Conservation (phyloP, 495 filamentous ascomycete species). For the Physcia stellaris region DNA sequence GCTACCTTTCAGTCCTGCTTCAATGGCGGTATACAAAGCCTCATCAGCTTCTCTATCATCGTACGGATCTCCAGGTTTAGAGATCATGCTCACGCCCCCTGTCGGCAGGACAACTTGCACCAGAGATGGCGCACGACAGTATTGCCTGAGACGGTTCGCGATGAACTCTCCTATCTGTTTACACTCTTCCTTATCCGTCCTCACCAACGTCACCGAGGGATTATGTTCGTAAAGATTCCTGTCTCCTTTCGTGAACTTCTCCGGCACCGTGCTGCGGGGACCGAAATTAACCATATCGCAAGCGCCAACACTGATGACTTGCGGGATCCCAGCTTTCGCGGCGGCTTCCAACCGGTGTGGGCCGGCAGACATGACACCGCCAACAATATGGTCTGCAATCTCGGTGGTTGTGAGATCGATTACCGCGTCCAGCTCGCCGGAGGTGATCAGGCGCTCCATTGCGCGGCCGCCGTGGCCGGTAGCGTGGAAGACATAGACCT, state of each 20-base stretch:
- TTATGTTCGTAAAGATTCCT: conserved; percentile 50
- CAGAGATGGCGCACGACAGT: conserved; percentile 19
- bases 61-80: conserved; percentile 24
- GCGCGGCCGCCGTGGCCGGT: conserved; percentile 52
- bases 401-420: conserved; percentile 60
- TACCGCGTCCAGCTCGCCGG: conserved; percentile 43
- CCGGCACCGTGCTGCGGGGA: conserved; percentile 36
- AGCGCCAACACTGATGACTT: conserved; percentile 49
- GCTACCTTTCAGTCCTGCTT: conserved; percentile 23
- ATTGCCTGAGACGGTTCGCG: conserved; percentile 32
- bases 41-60: conserved; percentile 31
- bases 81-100: conserved; percentile 36
- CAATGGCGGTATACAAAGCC: conserved; percentile 31
- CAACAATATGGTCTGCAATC: conserved; percentile 45
- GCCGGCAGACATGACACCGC: conserved; percentile 47
- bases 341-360: conserved; percentile 37
- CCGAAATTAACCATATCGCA: conserved; percentile 62
- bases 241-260: conserved; percentile 20
- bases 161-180: conserved; percentile 37
- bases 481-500: conserved; percentile 55
- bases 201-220: conserved; percentile 47
- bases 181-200: conserved; percentile 42
- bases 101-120: conserved; percentile 43
- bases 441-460: conserved; percentile 47
- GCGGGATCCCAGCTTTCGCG: conserved; percentile 38